Base-by-base conservation (phyloP, 352 stramenopile genomes). In the Globisporangium camurandrum region DNA sequence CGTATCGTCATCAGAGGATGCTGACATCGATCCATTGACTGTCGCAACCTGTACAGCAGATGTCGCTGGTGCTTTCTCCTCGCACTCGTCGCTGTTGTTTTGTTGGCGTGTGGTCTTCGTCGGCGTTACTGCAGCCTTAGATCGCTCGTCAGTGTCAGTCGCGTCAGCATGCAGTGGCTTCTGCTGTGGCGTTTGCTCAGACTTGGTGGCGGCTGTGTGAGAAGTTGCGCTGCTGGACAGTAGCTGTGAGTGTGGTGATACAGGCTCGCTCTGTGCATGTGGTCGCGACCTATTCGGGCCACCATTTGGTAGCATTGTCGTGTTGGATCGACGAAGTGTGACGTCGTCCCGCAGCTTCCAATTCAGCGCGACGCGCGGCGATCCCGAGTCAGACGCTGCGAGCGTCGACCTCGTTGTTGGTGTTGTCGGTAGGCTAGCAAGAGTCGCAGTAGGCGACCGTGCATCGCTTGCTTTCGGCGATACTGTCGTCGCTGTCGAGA, bases 341-440 rank as follows among this genome's bases (percentile, higher is more conserved):
- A 76, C 64, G 7, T 62, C 69, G 24, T 81, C 73, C 39, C 78
- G 73, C n/a, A 85, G 31, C 36, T 65, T 78, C 73, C 73, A 85
- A 26, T 57, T 75, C 2, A 85, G 46, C 28, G 66, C 23, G n/a
- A 78, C 54, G 12, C 64, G 60, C 7, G 68, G 57, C 1, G 69
- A 66, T 1, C 51, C 37, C 3, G 49, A 59, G 16, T 40, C 48
- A 2, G 56, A 54, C 5, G 54, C 46, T 9, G 50, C 47, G n/a
- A 61, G 52, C 3, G 61, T 26, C 36, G 36, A 20, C 14, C 33
- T 39, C 12, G 33, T 20, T 20, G 33, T 39, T n/a, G n/a, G n/a
- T n/a, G n/a, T n/a, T n/a, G n/a, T n/a, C n/a, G n/a, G n/a, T n/a
- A n/a, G n/a, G n/a, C n/a, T n/a, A n/a, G n/a, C n/a, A n/a, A n/a